phyloP scores from a whole-genome alignment of 2,329 filamentous ascomycete genomes.

The Colletotrichum sublineola region DNA sequence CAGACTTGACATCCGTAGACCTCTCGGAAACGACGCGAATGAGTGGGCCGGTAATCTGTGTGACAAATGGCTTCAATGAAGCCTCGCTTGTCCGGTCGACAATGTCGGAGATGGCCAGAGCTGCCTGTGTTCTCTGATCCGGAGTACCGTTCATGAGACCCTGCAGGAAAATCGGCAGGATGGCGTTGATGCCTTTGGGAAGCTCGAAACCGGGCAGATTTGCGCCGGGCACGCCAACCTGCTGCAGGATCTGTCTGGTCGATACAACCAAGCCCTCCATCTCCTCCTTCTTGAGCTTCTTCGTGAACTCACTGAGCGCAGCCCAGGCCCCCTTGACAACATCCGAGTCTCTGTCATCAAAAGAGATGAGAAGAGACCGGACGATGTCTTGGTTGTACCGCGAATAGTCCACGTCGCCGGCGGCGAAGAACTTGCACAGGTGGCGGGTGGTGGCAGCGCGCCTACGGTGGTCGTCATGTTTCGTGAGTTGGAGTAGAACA shows the following conservation, averaged over 20 bases:
- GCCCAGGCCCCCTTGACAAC: constrained; percentile 93
- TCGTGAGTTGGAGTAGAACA: constrained; percentile 86
- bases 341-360: constrained; percentile 85
- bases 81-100: constrained; percentile 92
- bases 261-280: constrained; percentile 94
- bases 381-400: constrained; percentile 97
- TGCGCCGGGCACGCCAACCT: constrained; percentile 88
- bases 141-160: constrained; percentile 96
- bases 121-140: constrained; percentile 92
- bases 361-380: constrained; percentile 88
- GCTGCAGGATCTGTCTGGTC: constrained; percentile 86
- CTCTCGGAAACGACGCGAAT: constrained; percentile 98
- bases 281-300: constrained; percentile 93
- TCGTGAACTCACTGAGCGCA: constrained; percentile 88
- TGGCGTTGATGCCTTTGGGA: constrained; percentile 96
- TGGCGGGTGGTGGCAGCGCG: constrained; percentile 84
- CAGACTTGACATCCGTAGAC: constrained; percentile 95
- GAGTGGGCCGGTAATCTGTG: constrained; percentile 95
- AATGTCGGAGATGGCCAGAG: constrained; percentile 94
- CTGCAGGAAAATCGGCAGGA: constrained; percentile 96
- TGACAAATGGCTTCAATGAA: constrained; percentile 93
- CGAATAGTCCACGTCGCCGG: constrained; percentile 88
- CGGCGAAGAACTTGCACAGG: constrained; percentile 87
- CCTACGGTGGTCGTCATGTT: constrained; percentile 91
- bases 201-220: constrained; percentile 90